A percentile compares a stretch with the other conserved stretches of the same genome.
phyloP scores from a whole-genome alignment of 2,329 filamentous ascomycete genomes.

The Clathrospora elynae region DNA sequence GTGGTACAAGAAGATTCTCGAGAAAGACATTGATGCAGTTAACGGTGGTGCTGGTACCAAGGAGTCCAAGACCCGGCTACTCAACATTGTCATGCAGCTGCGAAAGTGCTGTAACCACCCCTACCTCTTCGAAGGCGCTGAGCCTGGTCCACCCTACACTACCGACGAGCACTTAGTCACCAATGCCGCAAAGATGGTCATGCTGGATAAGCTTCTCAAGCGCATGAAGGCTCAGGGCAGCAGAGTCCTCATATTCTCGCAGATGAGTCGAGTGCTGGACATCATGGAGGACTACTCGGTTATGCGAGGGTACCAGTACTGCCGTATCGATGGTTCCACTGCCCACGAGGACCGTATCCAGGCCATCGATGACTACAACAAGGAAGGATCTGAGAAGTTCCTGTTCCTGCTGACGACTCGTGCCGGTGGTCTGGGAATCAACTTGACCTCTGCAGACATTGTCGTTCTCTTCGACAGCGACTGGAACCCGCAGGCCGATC shows the following conservation, averaged over 20 bases:
- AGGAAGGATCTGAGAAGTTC: slow-evolving; percentile 83
- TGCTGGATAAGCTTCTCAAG: slow-evolving; percentile 87
- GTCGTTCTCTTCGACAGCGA: slow-evolving; percentile 97
- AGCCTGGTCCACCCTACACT: slow-evolving; percentile 95
- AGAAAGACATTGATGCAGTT: slow-evolving; percentile 98
- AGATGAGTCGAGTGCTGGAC: slow-evolving; percentile 96
- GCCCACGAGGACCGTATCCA: slow-evolving; percentile 97
- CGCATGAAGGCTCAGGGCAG: slow-evolving; percentile 86
- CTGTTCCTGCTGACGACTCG: slow-evolving; percentile 94
- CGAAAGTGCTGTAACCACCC: slow-evolving; percentile 99
- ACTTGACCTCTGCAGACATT: slow-evolving; percentile 92
- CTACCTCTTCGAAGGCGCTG: slow-evolving; percentile 95
- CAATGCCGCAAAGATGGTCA: slow-evolving; percentile 96
- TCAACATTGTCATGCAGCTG: slow-evolving; percentile 99
- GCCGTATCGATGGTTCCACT: slow-evolving; percentile 94
- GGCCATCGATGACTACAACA: slow-evolving; percentile 98
- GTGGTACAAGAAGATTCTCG: slow-evolving; percentile 98
- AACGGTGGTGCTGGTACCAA: slow-evolving; percentile 96
- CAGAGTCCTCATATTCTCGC: slow-evolving; percentile 97
- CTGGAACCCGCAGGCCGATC: slow-evolving; percentile 97
- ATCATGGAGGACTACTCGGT: slow-evolving; percentile 99
- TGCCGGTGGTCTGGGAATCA: slow-evolving; percentile 95
- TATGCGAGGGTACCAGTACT: slow-evolving; percentile 93
- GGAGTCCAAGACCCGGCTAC: slow-evolving; percentile 92
- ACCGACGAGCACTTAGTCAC: slow-evolving; percentile 94